Conservation (phyloP, 1,139 yeast species). For the Kodamaea arcana region DNA sequence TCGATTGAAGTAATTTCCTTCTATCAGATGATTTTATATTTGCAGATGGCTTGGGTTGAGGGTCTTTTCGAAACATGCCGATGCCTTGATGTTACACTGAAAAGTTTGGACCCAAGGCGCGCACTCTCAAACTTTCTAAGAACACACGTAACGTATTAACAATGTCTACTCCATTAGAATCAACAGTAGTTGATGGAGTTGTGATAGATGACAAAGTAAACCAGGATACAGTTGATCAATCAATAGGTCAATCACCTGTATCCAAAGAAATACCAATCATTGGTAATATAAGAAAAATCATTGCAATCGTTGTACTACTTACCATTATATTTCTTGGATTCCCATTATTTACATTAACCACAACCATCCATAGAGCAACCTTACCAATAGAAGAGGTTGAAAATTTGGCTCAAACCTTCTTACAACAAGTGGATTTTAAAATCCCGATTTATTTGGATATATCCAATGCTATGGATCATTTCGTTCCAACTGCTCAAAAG, state of each 20-base stretch:
- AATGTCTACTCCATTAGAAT: too few relatives aligned
- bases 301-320: conserved; percentile 33
- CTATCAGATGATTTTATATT: conserved; percentile 82
- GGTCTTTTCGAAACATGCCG: conserved; percentile 16
- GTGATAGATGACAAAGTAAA: too few relatives aligned
- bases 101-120: too few relatives aligned
- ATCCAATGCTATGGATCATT: conserved; percentile 22
- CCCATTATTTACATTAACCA: conserved; percentile 70
- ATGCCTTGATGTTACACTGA: neutral
- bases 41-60: conserved; percentile 63
- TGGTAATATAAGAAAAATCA: conserved; percentile 11
- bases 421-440: conserved; percentile 33
- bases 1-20: conserved; percentile 49
- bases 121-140: too few relatives aligned
- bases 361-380: conserved; percentile 71
- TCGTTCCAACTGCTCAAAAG: conserved; percentile 28
- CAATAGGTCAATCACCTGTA: neutral
- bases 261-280: conserved; percentile 6
- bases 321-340: conserved; percentile 48
- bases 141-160: too few relatives aligned
- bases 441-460: conserved; percentile 59
- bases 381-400: conserved; percentile 58
- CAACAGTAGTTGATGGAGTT: too few relatives aligned
- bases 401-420: conserved; percentile 31
- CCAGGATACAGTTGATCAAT: too few relatives aligned